Evolutionary conservation across 306 rosid species (phyloP).

Genomic region (Sesbania bispinosa): DNA sequence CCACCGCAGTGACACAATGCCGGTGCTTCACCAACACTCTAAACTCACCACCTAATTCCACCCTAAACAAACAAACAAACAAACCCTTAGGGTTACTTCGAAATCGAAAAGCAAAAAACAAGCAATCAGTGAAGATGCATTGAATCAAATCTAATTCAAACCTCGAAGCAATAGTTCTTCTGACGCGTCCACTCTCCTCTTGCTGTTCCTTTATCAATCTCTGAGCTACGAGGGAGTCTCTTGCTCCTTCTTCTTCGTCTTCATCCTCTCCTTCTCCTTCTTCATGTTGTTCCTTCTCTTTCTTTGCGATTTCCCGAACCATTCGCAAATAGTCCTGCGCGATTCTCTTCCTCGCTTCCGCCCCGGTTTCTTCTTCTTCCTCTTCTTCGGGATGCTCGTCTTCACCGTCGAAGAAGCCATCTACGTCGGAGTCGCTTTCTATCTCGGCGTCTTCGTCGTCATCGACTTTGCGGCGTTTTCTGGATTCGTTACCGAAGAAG

Average conservation of each 20-base stretch:
- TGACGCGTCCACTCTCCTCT: slow-evolving; percentile 78
- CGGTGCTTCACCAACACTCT: slow-evolving; percentile 64
- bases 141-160: neutral
- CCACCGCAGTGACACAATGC: slow-evolving; percentile 76
- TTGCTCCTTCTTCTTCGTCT: slow-evolving; percentile 48
- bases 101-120: neutral
- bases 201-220: slow-evolving; percentile 70
- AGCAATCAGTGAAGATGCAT: neutral
- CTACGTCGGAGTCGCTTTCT: slow-evolving; percentile 63
- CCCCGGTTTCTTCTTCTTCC: slow-evolving; percentile 56
- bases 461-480: slow-evolving; percentile 53
- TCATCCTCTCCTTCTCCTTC: slow-evolving; percentile 29
- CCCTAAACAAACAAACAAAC: slow-evolving; percentile 41
- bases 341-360: slow-evolving; percentile 65
- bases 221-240: slow-evolving; percentile 69
- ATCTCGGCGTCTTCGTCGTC: slow-evolving; percentile 44
- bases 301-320: slow-evolving; percentile 39
- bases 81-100: neutral
- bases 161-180: slow-evolving; percentile 77
- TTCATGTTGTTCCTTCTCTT: slow-evolving; percentile 44
- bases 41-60: slow-evolving; percentile 58
- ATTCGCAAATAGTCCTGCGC: slow-evolving; percentile 48
- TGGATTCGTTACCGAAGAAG: slow-evolving; percentile 52
- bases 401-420: slow-evolving; percentile 28
- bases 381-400: neutral